These are phyloP conservation scores for Osmanthus fragrans DNA, from an alignment of 257 asterid genomes.

Conservation along the genomic window DNA sequence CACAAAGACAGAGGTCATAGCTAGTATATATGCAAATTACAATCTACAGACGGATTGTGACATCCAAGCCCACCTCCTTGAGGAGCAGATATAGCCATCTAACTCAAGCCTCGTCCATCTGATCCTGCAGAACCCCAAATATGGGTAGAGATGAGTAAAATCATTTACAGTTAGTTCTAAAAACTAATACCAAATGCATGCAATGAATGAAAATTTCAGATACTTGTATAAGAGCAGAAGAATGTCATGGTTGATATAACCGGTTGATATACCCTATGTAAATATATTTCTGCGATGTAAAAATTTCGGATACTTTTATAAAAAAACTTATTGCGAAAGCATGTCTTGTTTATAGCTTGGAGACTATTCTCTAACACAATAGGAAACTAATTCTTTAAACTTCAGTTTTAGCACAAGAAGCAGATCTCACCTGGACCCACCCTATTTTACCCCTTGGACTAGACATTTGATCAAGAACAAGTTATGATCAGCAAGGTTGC, in stretches of 20 bases:
- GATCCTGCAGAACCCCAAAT: constrained; percentile 47
- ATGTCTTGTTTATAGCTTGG: neutral
- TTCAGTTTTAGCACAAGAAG: neutral
- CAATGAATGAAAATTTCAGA: neutral
- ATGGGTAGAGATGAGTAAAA: neutral
- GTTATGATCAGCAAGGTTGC: neutral
- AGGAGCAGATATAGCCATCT: constrained; percentile 25
- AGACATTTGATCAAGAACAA: neutral
- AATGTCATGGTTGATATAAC: neutral
- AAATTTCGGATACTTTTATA: neutral
- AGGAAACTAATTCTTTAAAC: neutral
- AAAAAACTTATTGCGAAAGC: neutral
- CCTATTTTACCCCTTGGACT: neutral
- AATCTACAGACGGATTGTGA: constrained; percentile 34
- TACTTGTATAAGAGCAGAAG: neutral
- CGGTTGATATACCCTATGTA: neutral
- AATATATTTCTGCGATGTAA: neutral
- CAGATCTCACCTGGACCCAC: neutral
- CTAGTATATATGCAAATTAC: constrained; percentile 35
- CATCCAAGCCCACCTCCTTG: constrained; percentile 56
- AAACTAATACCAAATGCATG: neutral
- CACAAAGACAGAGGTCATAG: constrained; percentile 24
- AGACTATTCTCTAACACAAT: neutral
- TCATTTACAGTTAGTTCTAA: neutral
- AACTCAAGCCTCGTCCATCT: constrained; percentile 50